Base-by-base conservation (phyloP, 164 flowering plant species). In the Nelumbo lutea region DNA sequence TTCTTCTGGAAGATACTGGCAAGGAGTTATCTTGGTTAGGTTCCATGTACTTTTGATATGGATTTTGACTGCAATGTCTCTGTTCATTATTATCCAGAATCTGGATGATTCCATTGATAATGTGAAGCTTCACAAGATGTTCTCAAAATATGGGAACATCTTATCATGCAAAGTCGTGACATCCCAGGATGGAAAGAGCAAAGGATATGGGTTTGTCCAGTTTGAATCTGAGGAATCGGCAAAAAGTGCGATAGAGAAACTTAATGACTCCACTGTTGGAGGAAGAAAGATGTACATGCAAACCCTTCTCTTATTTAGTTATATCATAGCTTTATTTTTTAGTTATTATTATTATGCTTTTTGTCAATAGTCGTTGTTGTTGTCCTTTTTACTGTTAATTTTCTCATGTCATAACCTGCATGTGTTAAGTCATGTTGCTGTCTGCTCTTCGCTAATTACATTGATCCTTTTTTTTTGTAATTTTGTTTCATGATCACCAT, bases 201-300 rank as follows among this genome's bases (percentile, higher is more conserved):
- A 76, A 70, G 95, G 98, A 10, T 83, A 84, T 75, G 98, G 98
- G 6, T 94, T 91, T 77, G 90, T 91, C 55, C 98, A 94, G 74
- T 91, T 86, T 80, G 94, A 85, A 15, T 67, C 86, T 4, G 90
- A 84, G 69, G 88, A 83, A 60, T 87, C 89, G 70, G 96, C 96
- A 61, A 80, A 69, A 73, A 77, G 84, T 59, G 95, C 97, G 51
- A 85, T 94, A 53, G 83, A 82, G 63, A 80, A 74, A 41, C 76
- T 86, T 5, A 84, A 89, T 83, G 89, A 84, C 66, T 62, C 83
- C 66, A 78, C 8, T 43, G 47, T 84, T 71, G 85, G 62, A 15
- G 97, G 81, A 50, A 91, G 85, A 75, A 77, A 86, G 74, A 76
- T 93, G 93, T 91, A 82, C 45, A 86, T 27, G 27, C 27, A 27